Evolutionary conservation across 768 basidiomycete species (phyloP).

Genomic region (Phlegmacium glaucopus): DNA sequence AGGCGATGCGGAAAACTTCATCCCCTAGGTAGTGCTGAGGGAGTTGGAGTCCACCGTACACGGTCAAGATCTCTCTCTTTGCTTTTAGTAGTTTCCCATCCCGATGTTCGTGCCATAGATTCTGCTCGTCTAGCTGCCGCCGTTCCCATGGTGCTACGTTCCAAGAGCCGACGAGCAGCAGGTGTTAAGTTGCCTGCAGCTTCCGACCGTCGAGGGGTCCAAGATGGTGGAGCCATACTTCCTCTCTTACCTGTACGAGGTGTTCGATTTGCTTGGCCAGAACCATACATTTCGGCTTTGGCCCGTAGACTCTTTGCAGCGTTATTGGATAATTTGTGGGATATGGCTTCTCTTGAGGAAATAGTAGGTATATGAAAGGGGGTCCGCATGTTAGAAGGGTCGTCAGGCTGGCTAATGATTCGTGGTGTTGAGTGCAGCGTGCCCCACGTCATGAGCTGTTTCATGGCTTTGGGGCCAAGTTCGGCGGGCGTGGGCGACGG

Average conservation of each 20-base stretch:
- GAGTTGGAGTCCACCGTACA: constrained; percentile 81
- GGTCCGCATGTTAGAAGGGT: constrained; percentile 50
- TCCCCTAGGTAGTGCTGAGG: constrained; percentile 36
- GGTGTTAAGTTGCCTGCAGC: constrained; percentile 79
- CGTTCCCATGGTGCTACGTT: constrained; percentile 66
- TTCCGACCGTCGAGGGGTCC: constrained; percentile 74
- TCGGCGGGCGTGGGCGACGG: constrained; percentile 86
- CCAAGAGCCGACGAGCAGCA: constrained; percentile 75
- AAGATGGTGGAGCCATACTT: constrained; percentile 75
- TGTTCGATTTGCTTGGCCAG: constrained; percentile 30
- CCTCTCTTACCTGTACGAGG: constrained; percentile 40
- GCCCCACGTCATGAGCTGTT: constrained; percentile 98
- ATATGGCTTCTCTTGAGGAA: constrained; percentile 76
- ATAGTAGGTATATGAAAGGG: constrained; percentile 80
- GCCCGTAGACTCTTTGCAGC: constrained; percentile 79
- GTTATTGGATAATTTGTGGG: constrained; percentile 74
- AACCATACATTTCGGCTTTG: constrained; percentile 64
- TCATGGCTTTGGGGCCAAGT: constrained; percentile 78
- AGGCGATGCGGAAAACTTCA: constrained; percentile 1
- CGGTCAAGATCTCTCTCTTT: constrained; percentile 63
- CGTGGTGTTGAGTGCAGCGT: constrained; percentile 91
- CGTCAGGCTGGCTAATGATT: constrained; percentile 44
- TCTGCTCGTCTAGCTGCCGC: constrained; percentile 62
- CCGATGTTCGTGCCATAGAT: constrained; percentile 55
- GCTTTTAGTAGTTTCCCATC: constrained; percentile 47